Evolutionary conservation across 768 basidiomycete species (phyloP).

Genomic region (Psilocybe tampanensis): DNA sequence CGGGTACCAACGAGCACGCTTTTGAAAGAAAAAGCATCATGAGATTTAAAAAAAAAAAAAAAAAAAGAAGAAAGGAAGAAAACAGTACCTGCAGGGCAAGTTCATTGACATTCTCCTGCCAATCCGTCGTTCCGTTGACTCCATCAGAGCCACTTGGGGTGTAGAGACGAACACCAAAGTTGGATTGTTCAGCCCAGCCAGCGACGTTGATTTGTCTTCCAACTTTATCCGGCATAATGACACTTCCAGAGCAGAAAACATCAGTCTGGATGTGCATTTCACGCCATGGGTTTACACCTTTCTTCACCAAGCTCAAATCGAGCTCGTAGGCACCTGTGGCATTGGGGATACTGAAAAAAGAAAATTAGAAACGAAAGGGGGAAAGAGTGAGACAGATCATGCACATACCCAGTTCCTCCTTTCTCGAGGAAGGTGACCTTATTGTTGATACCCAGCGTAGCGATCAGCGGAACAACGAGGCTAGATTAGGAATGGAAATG

Average conservation of each 20-base stretch:
- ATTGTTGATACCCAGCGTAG: constrained; percentile 79
- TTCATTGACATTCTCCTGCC: constrained; percentile 69
- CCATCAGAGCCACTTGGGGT: constrained; percentile 69
- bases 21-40: neutral
- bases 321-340: constrained; percentile 81
- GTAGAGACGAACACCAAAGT: constrained; percentile 73
- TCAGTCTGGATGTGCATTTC: constrained; percentile 77
- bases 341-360: constrained; percentile 46
- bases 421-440: constrained; percentile 85
- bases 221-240: constrained; percentile 75
- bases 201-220: constrained; percentile 69
- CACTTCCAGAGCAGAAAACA: constrained; percentile 77
- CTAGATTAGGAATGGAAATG: constrained; percentile 33
- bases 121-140: constrained; percentile 74
- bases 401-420: constrained; percentile 58
- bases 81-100: constrained; percentile 58
- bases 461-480: constrained; percentile 70
- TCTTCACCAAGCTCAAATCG: constrained; percentile 56
- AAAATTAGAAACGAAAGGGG: neutral
- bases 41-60: neutral
- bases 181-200: constrained; percentile 72
- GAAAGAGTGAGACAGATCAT: neutral
- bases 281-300: constrained; percentile 66
- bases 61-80: neutral
- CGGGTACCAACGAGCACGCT: constrained; percentile 76